A percentile compares a stretch with the other conserved stretches of the same genome.
phyloP scores from a whole-genome alignment of 768 basidiomycete genomes.

The Trichaptum fuscoviolaceum region DNA sequence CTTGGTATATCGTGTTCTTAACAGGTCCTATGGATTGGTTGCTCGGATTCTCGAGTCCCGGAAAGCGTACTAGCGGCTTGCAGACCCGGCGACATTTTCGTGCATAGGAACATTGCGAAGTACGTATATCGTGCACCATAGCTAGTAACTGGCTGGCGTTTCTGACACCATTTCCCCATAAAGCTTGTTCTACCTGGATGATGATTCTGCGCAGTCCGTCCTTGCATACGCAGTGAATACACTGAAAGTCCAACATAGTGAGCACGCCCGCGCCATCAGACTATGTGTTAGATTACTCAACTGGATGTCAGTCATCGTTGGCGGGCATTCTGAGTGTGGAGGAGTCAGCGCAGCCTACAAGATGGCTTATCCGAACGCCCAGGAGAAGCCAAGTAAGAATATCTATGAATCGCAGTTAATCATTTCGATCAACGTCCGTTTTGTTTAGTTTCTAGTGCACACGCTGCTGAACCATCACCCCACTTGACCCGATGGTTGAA shows the following conservation, averaged over 20 bases:
- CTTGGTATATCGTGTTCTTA: too few species aligned
- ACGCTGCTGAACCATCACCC: background rate
- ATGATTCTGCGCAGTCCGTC: constrained; percentile 67
- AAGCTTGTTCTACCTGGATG: constrained; percentile 70
- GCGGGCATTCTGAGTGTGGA: constrained; percentile 81
- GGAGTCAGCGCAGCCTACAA: constrained; percentile 50
- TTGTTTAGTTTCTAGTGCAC: background rate
- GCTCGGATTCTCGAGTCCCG: constrained; percentile 84
- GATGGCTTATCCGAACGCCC: constrained; percentile 6
- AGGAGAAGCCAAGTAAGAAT: background rate
- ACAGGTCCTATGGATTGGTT: constrained; percentile 75
- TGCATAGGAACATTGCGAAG: constrained; percentile 88
- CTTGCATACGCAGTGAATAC: constrained; percentile 67
- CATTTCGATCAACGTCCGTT: background rate
- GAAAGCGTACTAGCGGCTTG: constrained; percentile 67
- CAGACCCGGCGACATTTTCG: constrained; percentile 77
- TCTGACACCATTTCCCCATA: background rate
- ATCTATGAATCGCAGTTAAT: background rate
- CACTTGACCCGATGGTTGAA: background rate
- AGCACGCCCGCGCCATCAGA: constrained; percentile 15
- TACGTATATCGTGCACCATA: constrained; percentile 25
- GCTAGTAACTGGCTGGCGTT: too few species aligned
- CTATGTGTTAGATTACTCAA: background rate
- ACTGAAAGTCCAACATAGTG: constrained; percentile 75
- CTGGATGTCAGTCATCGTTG: constrained; percentile 56